A percentile compares a stretch with the other conserved stretches of the same genome.
phyloP scores from a whole-genome alignment of 108 stramenopile species.

The Discostella pseudostelligera region DNA sequence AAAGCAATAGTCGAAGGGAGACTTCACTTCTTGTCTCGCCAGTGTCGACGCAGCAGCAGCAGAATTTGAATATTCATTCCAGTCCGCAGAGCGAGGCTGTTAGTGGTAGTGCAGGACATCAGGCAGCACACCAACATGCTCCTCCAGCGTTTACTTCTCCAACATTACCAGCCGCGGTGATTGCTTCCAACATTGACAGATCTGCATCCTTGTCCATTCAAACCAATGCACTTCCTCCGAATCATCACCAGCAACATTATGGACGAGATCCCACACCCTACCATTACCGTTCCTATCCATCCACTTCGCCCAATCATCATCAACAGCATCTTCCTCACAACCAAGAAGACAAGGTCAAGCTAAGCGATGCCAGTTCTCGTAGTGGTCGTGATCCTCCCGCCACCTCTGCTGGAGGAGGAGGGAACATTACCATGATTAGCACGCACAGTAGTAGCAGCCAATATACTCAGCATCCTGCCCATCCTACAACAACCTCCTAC shows the following conservation, averaged over 20 bases:
- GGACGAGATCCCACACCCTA: conserved; percentile 39
- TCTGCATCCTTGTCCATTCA: neutral
- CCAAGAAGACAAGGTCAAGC: neutral
- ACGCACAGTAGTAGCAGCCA: too few relatives aligned
- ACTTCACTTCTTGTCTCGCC: conserved; percentile 29
- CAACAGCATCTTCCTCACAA: too few relatives aligned
- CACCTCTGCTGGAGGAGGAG: too few relatives aligned
- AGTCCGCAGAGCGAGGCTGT: conserved; percentile 3
- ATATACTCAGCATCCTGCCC: too few relatives aligned
- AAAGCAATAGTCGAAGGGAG: conserved; percentile 15
- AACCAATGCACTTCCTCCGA: neutral
- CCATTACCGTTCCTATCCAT: conserved; percentile 8
- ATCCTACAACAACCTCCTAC: too few relatives aligned
- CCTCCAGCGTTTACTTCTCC: too few relatives aligned
- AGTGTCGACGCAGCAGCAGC: neutral
- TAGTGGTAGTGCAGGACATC: neutral
- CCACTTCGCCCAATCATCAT: neutral
- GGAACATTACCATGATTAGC: too few relatives aligned
- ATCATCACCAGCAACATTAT: neutral
- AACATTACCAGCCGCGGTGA: neutral
- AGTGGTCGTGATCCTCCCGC: conserved; percentile 39
- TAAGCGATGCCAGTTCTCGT: conserved; percentile 10
- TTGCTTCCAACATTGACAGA: neutral
- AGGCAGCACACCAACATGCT: too few relatives aligned
- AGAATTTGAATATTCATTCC: too few relatives aligned